Base-by-base conservation (phyloP, 495 filamentous ascomycete genomes). In the Aspergillus haitiensis region DNA sequence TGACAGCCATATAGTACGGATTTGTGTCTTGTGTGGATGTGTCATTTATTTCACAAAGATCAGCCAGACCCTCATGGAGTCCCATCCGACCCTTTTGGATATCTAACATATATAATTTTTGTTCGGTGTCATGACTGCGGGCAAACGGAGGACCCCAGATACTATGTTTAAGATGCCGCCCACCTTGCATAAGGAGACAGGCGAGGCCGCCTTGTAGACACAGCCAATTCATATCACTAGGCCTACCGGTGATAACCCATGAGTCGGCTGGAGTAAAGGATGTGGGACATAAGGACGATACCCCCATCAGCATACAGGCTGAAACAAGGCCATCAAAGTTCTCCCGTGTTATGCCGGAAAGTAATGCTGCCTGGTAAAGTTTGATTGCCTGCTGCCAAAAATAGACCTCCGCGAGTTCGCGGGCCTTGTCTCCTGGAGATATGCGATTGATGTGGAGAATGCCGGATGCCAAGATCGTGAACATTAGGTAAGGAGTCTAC, bases 401-500 rank as follows among this genome's bases (percentile, higher is more conserved):
- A 59, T 72, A 75, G 4, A 69, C 64, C 60, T 79, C 78, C 39
- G 68, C 72, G 18, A 70, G 15, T 12, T 71, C 64, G 40, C 71
- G 67, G 4, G 64, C 59, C 46, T 64, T 61, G 46, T 54, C 61
- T 0, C 39, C 40, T 3, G 64, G 68, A 35, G 64, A 67, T 5
- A 67, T 52, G 7, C 75, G 69, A 37, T 77, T 75, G 8, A 78
- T 61, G 52, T 80, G 73, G 2, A 76, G 67, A 44, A 73, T 65
- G 7, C 75, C 73, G 11, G 75, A 69, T 0, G 66, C 75, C n/a
- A 80, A 58, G 40, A 78, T 64, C 1, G 74, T 73, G 46, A 79
- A 77, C 74, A 81, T 76, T 1, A 81, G 33, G 53, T 75, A 72
- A 2, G 75, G 63, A 52, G 68, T 72, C 77, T 81, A 48, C 31